phyloP scores from a whole-genome alignment of 192 early-diverging fungal species.

The Backusella parvicylindrica region DNA sequence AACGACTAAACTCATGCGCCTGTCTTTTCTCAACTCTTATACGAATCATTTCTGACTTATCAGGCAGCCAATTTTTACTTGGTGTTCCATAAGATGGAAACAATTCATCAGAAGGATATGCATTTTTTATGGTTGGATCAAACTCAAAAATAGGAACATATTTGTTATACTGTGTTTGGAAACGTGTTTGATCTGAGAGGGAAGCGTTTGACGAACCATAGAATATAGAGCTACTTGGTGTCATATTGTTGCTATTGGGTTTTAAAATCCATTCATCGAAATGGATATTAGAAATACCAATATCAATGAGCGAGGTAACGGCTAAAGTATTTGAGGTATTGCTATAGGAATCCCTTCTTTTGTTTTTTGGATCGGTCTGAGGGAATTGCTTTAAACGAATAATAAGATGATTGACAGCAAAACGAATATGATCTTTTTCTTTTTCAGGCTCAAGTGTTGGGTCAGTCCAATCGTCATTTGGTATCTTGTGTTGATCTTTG shows the following conservation, averaged over 20 bases:
- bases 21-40: conserved; percentile 21
- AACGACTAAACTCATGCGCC: conserved; percentile 3
- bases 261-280: conserved; percentile 13
- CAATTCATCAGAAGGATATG: not conserved
- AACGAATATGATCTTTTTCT: conserved; percentile 31
- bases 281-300: not conserved
- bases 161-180: not conserved
- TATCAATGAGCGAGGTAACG: not conserved
- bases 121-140: not conserved
- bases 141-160: conserved; percentile 9
- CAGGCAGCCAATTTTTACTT: not conserved
- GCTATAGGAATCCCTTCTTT: not conserved
- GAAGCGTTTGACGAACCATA: not conserved
- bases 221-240: not conserved
- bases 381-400: conserved; percentile 19
- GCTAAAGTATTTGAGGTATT: not conserved
- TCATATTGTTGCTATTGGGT: not conserved
- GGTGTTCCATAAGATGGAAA: not conserved
- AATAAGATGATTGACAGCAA: conserved; percentile 35
- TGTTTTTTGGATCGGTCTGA: not conserved
- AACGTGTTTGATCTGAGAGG: not conserved
- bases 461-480: not conserved
- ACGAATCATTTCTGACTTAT: conserved; percentile 11
- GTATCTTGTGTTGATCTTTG: conserved; percentile 24
- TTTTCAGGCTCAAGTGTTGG: not conserved